Base-by-base conservation (phyloP, 441 rosid genomes). In the Brassica hybrid region DNA sequence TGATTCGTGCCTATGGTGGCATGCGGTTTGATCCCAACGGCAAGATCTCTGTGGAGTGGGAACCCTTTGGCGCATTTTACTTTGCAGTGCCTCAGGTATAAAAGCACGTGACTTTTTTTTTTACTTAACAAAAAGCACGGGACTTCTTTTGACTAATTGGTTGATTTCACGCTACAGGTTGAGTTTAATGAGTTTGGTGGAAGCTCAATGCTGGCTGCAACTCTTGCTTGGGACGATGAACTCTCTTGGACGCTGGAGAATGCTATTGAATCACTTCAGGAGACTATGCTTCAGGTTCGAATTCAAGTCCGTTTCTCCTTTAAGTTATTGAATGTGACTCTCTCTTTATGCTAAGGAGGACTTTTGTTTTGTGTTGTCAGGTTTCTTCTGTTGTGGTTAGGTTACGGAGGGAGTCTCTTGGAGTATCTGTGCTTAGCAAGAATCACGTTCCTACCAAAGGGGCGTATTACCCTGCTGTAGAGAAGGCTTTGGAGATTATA, bases 1-100 rank as follows among this genome's bases (percentile, higher is more conserved):
- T 92, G 21, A 89, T 94, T 80, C 96, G 99, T 73, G 99, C 99
- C 3, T 94, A 94, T 63, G 99, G 99, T 4, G 97, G 94, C 0
- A 94, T 94, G 65, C 87, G 97, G 1, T 94, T 94, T 14, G 97
- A 94, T 76, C 89, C 92, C 4, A 85, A 83, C 48, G 89, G 96
- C 4, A 77, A 79, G 2, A 71, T 93, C 67, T 85, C 97, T 12
- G 79, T 89, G 8, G 97, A 93, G 76, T 94, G 99, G 97, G 86
- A 90, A 77, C 84, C 87, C 45, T 94, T 92, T 80, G 97, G 97
- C 79, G 91, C 97, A 0, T 94, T 94, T 80, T 94, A 89, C 81
- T 94, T 94, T 79, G 77, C 89, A 59, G 80, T 94, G 30, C 99
- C 99, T 77, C 99, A 92, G 94, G 97, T 91, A 19, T 19, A 19